Evolutionary conservation across 23 red algal genomes (phyloP).

Genomic region (Gracilaria vermiculophylla): DNA sequence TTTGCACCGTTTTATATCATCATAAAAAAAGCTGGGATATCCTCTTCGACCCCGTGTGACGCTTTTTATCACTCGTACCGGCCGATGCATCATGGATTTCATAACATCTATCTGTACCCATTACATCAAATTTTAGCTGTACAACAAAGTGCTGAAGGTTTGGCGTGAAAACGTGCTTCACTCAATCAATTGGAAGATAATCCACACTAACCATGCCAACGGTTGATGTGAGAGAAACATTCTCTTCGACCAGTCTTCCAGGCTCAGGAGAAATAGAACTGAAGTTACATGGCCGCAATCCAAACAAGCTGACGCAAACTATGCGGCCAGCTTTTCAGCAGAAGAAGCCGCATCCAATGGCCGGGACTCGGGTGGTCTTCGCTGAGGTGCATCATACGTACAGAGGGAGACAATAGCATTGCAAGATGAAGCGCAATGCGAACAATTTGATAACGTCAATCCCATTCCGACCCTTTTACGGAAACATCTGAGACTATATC

Average conservation of each 20-base stretch:
- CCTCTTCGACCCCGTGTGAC: background rate
- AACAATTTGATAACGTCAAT: conserved; percentile 66
- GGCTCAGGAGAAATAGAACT: background rate
- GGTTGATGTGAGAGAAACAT: conserved; percentile 1
- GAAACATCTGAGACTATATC: conserved; percentile 1
- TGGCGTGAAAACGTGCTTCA: conserved; percentile 50
- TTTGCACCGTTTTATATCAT: background rate
- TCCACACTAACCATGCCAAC: conserved; percentile 34
- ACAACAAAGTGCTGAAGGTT: conserved; percentile 36
- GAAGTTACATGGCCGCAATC: background rate
- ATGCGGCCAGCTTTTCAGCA: background rate
- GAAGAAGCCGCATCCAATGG: conserved; percentile 45
- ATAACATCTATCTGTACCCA: conserved; percentile 1
- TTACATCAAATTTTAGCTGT: conserved; percentile 27
- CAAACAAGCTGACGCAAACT: conserved; percentile 23
- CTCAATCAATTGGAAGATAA: conserved; percentile 47
- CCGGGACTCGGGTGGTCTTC: conserved; percentile 6
- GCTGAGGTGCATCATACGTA: conserved; percentile 28
- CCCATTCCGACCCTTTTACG: conserved; percentile 51
- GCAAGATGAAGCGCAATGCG: conserved; percentile 40
- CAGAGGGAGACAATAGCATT: background rate
- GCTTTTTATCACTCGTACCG: background rate
- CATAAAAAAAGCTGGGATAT: background rate
- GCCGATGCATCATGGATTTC: background rate
- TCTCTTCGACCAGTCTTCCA: background rate